Evolutionary conservation across 495 filamentous ascomycete genomes (phyloP).

Genomic region (Aspergillus incahuasiensis): DNA sequence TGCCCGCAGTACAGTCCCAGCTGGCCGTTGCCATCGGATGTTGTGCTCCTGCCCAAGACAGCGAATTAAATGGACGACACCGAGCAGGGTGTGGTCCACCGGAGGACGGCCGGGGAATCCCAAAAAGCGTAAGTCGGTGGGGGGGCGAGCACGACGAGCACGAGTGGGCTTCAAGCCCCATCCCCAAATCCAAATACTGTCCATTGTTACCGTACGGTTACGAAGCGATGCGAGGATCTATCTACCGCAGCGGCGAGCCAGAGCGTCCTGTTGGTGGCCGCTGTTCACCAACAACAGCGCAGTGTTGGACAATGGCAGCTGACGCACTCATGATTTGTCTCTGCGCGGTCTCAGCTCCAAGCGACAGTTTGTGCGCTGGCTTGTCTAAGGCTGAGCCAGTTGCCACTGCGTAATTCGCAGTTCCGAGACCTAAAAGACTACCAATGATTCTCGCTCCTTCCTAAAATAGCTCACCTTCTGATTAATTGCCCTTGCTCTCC

Average conservation of each 20-base stretch:
- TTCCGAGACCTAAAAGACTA: conserved; percentile 7
- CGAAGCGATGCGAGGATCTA: conserved; percentile 17
- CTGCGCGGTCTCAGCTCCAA: conserved; percentile 7
- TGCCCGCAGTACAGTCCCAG: background rate
- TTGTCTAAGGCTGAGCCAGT: conserved; percentile 10
- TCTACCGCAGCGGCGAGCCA: background rate
- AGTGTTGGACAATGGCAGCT: background rate
- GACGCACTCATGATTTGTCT: background rate
- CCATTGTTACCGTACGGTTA: conserved; percentile 15
- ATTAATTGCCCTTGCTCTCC: conserved; percentile 6
- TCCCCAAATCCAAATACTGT: background rate
- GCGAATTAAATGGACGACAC: conserved; percentile 1
- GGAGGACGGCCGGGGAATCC: conserved; percentile 22
- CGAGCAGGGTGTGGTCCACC: conserved; percentile 7
- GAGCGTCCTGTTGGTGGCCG: background rate
- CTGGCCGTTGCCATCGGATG: conserved; percentile 5
- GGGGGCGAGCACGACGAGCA: conserved; percentile 25
- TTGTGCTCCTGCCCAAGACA: conserved; percentile 16
- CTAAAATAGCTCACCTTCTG: conserved; percentile 14
- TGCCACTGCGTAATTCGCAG: conserved; percentile 3
- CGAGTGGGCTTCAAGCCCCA: conserved; percentile 22
- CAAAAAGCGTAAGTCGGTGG: conserved; percentile 22
- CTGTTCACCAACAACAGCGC: background rate
- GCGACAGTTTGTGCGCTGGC: conserved; percentile 2
- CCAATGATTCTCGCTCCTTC: conserved; percentile 6